These are phyloP conservation scores for Solanum bulbocastanum DNA, from an alignment of 257 asterid genomes.

Conservation along the genomic window DNA sequence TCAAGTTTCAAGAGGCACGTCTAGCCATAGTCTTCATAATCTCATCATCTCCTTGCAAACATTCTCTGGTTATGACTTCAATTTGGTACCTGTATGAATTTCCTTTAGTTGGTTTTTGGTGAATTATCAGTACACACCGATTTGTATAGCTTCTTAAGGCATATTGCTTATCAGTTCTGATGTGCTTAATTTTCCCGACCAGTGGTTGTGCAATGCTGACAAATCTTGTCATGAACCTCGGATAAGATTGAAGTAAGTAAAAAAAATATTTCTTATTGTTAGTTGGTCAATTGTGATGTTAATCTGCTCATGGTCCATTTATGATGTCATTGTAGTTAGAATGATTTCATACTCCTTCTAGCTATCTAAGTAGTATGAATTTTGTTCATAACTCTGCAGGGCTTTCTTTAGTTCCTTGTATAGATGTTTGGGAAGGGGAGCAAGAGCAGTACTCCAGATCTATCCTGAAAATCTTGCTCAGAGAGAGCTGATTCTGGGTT, in stretches of 20 bases:
- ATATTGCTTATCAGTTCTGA: neutral
- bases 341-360: neutral
- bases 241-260: constrained; percentile 74
- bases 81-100: neutral
- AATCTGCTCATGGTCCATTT: neutral
- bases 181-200: constrained; percentile 5
- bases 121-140: neutral
- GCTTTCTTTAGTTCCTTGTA: constrained; percentile 86
- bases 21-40: neutral
- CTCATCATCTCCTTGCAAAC: neutral
- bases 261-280: neutral
- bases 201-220: constrained; percentile 99
- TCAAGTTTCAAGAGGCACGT: neutral
- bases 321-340: neutral
- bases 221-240: constrained; percentile 93
- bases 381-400: constrained; percentile 24
- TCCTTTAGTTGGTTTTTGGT: neutral
- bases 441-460: constrained; percentile 87
- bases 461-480: constrained; percentile 89
- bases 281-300: neutral
- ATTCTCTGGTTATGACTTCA: neutral
- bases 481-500: constrained; percentile 73
- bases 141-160: neutral
- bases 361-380: neutral
- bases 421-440: constrained; percentile 82